Evolutionary conservation across 208 protist genomes (phyloP).

Genomic region (Perkinsela sp.): DNA sequence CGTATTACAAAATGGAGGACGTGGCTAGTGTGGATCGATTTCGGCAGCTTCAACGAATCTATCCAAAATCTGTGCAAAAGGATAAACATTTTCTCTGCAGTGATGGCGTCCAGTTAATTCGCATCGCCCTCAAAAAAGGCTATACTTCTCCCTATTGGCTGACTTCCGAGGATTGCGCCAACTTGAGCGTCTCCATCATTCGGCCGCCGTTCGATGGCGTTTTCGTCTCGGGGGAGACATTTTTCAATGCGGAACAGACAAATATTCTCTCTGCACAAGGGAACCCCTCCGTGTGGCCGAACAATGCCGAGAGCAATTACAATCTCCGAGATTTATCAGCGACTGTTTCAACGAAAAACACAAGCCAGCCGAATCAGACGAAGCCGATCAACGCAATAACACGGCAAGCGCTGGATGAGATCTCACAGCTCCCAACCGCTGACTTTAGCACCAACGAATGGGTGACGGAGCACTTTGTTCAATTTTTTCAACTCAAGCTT

Average conservation of each 20-base stretch:
- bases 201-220: background rate
- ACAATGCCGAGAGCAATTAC: too few species aligned
- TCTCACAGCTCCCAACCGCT: background rate
- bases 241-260: background rate
- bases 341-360: background rate
- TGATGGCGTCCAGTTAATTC: background rate
- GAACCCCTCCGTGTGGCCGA: too few species aligned
- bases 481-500: background rate
- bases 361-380: background rate
- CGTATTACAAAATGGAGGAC: too few species aligned
- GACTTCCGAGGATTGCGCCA: background rate
- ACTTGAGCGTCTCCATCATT: background rate
- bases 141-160: background rate
- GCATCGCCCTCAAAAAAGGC: background rate
- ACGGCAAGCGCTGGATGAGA: background rate
- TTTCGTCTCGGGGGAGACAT: background rate
- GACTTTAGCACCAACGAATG: background rate
- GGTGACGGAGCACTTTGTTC: background rate
- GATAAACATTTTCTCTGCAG: background rate
- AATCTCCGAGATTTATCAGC: too few species aligned
- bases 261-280: too few species aligned
- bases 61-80: background rate
- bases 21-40: background rate
- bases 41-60: background rate
- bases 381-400: background rate